Base-by-base conservation (phyloP, 78 protist genomes). In the Speleostelium caveatum region DNA sequence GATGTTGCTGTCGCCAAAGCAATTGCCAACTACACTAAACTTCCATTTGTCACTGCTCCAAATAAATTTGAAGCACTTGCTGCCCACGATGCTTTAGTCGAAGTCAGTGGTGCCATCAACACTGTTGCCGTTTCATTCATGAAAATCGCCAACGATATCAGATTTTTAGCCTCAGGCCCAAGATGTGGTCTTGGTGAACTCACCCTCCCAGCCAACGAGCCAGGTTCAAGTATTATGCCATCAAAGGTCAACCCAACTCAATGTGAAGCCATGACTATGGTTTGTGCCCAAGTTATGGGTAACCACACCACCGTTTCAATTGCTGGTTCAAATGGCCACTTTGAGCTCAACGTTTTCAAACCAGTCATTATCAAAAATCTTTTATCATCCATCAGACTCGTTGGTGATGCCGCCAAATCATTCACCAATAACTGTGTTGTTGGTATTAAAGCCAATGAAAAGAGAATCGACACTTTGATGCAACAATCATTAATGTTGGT, bases 251-350 rank as follows among this genome's bases (percentile, higher is more conserved):
- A 97, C 92, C 99, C 99, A 58, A 97, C 98, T 32, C 99, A 98
- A 67, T 91, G 96, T 80, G 99, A 98, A 93, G 96, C 98, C 1
- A 2, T 97, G 71, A 97, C 99, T n/a, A 98, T 98, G 99, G 97
- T 96, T 60, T 93, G 95, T 60, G 96, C 97, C 21, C 99, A 97
- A 61, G 99, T 98, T 39, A 95, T 97, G 86, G 98, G 99, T 75
- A 97, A 97, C 79, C 94, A 98, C 69, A 75, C 73, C 35, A 86
- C 99, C 58, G 92, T 98, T 39, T 61, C 96, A 7, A 79, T 97
- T n/a, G 98, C 95, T 22, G 99, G 98, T 22, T 51, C 90, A 75
- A 86, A 73, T 65, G 99, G 99, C 49, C 98, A 97, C 75, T 94
- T 98, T 24, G 96, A 96, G 85, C 91, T 98, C 71, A 98, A 98